Percentiles rank a stretch among this genome's conserved stretches.
These are phyloP conservation scores for Penicillium malachiteum DNA, from an alignment of 495 filamentous ascomycete species.

Conservation along the genomic window DNA sequence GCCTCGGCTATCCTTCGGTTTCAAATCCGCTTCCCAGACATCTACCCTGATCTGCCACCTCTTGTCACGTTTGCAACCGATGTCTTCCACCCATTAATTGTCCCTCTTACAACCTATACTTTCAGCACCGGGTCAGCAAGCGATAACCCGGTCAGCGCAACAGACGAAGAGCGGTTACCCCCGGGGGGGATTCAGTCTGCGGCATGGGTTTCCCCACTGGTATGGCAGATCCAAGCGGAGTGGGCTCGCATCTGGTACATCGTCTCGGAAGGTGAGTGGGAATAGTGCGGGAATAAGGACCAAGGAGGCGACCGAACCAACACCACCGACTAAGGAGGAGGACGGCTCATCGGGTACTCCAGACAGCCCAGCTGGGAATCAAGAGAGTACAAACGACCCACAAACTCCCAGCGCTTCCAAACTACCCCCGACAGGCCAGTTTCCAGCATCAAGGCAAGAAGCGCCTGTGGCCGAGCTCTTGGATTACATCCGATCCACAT, in stretches of 20 bases:
- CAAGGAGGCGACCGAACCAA: not conserved
- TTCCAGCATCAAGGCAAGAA: conserved; percentile 19
- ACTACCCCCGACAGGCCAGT: conserved; percentile 17
- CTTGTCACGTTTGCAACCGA: conserved; percentile 85
- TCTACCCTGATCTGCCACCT: conserved; percentile 77
- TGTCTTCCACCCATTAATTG: conserved; percentile 91
- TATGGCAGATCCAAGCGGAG: conserved; percentile 56
- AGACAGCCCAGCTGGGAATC: not conserved
- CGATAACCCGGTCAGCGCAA: conserved; percentile 71
- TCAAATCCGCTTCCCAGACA: conserved; percentile 79
- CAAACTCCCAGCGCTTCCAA: conserved; percentile 10
- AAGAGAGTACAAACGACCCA: conserved; percentile 9
- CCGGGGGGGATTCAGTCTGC: conserved; percentile 84
- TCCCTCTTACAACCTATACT: conserved; percentile 85
- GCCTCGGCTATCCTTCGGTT: conserved; percentile 84
- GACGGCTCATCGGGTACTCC: not conserved
- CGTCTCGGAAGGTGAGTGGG: conserved; percentile 40
- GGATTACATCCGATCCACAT: conserved; percentile 75
- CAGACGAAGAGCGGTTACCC: conserved; percentile 75
- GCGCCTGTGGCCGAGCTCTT: conserved; percentile 53
- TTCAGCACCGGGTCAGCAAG: conserved; percentile 73
- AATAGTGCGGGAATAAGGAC: conserved; percentile 9
- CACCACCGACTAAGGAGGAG: conserved; percentile 1
- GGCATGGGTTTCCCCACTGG: conserved; percentile 89
- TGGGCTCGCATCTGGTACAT: conserved; percentile 26